A percentile compares a stretch with the other conserved stretches of the same genome.
These are phyloP conservation scores for Rhypophila decipiens DNA, from an alignment of 495 filamentous ascomycete species.

Conservation along the genomic window DNA sequence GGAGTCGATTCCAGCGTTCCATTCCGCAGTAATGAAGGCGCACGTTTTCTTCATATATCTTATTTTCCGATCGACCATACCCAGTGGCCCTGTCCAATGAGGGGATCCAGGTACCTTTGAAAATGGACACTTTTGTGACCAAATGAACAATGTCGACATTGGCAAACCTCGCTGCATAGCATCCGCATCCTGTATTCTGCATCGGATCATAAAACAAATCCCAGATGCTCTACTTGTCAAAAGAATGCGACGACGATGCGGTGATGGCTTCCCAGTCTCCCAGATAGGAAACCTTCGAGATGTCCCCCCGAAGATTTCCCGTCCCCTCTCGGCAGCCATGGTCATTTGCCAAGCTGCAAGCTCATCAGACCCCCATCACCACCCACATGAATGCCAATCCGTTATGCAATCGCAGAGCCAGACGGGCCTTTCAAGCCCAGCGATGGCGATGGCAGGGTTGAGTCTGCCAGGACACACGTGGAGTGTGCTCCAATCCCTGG, in stretches of 20 bases:
- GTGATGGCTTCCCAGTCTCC: constrained; percentile 11
- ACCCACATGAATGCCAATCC: neutral
- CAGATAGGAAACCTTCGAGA: constrained; percentile 24
- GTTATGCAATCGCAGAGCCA: neutral
- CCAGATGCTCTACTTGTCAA: neutral
- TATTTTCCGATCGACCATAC: constrained; percentile 23
- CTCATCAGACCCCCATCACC: neutral
- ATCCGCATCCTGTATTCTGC: neutral
- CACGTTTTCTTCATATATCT: constrained; percentile 23
- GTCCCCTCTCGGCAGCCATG: neutral
- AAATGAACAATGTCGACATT: neutral
- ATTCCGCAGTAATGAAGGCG: constrained; percentile 23
- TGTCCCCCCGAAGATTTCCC: constrained; percentile 15
- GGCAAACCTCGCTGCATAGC: neutral
- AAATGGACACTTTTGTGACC: neutral
- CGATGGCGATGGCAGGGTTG: constrained; percentile 4
- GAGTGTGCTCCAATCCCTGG: neutral
- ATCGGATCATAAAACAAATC: neutral
- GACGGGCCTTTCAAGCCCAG: neutral
- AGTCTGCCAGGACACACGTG: neutral
- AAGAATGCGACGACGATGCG: neutral
- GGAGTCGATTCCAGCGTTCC: constrained; percentile 14
- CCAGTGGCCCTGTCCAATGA: constrained; percentile 1
- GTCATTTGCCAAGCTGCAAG: neutral
- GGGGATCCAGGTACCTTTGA: neutral